phyloP scores from a whole-genome alignment of 805 yeast genomes.

The Myxozyma sirexii region DNA sequence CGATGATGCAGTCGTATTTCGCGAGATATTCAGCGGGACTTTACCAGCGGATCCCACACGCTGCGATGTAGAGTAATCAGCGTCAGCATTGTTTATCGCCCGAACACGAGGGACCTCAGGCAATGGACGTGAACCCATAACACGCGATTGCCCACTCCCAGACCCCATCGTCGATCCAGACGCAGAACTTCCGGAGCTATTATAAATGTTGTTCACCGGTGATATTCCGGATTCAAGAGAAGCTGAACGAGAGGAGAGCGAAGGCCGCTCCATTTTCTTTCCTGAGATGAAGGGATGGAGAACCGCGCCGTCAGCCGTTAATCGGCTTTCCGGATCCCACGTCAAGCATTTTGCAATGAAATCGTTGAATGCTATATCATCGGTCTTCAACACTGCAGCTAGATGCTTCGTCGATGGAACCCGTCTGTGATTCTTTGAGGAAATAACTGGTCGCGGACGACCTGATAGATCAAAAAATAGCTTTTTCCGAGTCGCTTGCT shows the following conservation, averaged over 20 bases:
- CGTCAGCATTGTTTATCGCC: neutral
- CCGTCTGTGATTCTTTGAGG: constrained; percentile 36
- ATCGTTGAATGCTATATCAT: constrained; percentile 40
- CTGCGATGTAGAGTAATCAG: neutral
- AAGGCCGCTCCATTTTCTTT: constrained; percentile 14
- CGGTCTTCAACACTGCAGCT: constrained; percentile 36
- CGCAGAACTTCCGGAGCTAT: neutral
- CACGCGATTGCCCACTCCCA: neutral
- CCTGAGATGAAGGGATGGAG: constrained; percentile 44
- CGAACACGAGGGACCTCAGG: constrained; percentile 14
- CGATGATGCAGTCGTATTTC: too few species aligned
- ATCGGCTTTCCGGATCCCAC: constrained; percentile 65
- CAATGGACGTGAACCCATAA: constrained; percentile 16
- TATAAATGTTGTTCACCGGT: neutral
- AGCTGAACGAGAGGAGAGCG: neutral
- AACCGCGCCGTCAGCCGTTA: constrained; percentile 44
- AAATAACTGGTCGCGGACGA: constrained; percentile 38
- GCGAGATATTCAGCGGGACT: neutral
- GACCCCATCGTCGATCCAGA: neutral
- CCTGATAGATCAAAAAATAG: constrained; percentile 46
- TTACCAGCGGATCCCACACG: neutral
- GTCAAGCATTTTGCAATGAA: constrained; percentile 65
- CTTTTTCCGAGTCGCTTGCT: constrained; percentile 42
- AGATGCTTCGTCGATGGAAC: constrained; percentile 37
- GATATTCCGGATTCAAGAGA: neutral